Conservation (phyloP, 306 rosid species). For the Dalbergia oliveri region DNA sequence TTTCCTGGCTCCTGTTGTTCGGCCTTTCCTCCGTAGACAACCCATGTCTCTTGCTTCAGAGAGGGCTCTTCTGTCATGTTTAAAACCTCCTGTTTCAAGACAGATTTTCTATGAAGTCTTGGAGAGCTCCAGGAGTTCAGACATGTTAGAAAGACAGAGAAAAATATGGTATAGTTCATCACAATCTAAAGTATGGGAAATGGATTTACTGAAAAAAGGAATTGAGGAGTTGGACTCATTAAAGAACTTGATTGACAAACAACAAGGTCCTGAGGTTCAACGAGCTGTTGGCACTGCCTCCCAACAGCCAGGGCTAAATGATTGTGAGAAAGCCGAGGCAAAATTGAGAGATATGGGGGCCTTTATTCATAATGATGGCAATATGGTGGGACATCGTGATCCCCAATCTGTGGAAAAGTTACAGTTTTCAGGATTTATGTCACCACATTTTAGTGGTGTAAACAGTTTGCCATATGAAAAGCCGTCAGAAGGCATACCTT, state of each 20-base stretch:
- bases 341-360: constrained; percentile 83
- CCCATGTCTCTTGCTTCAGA: constrained; percentile 93
- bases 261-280: constrained; percentile 61
- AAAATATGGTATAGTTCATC: constrained; percentile 96
- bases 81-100: constrained; percentile 88
- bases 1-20: constrained; percentile 91
- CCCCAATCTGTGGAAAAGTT: constrained; percentile 73
- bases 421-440: constrained; percentile 90
- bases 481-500: constrained; percentile 89
- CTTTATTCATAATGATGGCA: constrained; percentile 59
- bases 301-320: constrained; percentile 70
- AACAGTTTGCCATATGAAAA: constrained; percentile 84
- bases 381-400: constrained; percentile 70
- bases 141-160: constrained; percentile 96
- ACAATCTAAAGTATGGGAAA: constrained; percentile 91
- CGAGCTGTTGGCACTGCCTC: constrained; percentile 56
- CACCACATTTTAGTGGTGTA: constrained; percentile 79
- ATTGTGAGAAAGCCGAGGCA: constrained; percentile 70
- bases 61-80: constrained; percentile 76
- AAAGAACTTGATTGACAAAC: constrained; percentile 78
- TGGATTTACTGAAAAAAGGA: constrained; percentile 79
- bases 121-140: constrained; percentile 93
- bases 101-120: constrained; percentile 78
- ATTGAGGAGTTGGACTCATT: constrained; percentile 67
- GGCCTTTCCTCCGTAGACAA: constrained; percentile 85